Evolutionary conservation across 1,284 basidiomycete genomes (phyloP).

Genomic region (Cutaneotrichosporon dermatis): DNA sequence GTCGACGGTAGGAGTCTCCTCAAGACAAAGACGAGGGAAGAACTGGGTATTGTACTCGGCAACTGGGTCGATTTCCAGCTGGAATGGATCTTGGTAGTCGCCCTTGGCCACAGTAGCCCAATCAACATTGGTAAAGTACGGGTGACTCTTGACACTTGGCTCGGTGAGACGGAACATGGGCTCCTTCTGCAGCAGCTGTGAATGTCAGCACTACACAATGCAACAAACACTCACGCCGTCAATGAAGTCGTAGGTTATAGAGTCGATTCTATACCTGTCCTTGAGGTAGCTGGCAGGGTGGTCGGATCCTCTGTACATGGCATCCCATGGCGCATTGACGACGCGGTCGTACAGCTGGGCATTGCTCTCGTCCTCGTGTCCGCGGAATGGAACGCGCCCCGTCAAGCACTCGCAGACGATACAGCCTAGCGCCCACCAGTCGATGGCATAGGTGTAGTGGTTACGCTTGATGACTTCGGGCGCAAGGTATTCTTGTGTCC

Average conservation of each 20-base stretch:
- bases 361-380: slow-evolving; percentile 20
- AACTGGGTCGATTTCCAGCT: slow-evolving; percentile 84
- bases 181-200: slow-evolving; percentile 83
- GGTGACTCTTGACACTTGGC: slow-evolving; percentile 77
- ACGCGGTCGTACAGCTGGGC: slow-evolving; percentile 21
- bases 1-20: slow-evolving; percentile 70
- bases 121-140: slow-evolving; percentile 88
- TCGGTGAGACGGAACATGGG: slow-evolving; percentile 86
- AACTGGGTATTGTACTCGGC: slow-evolving; percentile 95
- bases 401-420: slow-evolving; percentile 86
- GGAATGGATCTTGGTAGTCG: slow-evolving; percentile 72
- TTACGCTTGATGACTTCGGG: slow-evolving; percentile 89
- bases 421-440: slow-evolving; percentile 97
- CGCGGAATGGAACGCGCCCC: slow-evolving; percentile 38
- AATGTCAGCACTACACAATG: slow-evolving; percentile 5
- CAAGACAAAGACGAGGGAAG: slow-evolving; percentile 94
- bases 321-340: slow-evolving; percentile 37
- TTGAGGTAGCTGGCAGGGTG: slow-evolving; percentile 14
- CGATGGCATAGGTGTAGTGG: slow-evolving; percentile 88
- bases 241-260: slow-evolving; percentile 90
- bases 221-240: slow-evolving; percentile 55
- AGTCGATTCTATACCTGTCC: slow-evolving; percentile 61
- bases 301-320: slow-evolving; percentile 25
- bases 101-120: slow-evolving; percentile 36
- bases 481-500: slow-evolving; percentile 82